Evolutionary conservation across 208 protist species (phyloP).

Genomic region (Leishmania aethiopica): DNA sequence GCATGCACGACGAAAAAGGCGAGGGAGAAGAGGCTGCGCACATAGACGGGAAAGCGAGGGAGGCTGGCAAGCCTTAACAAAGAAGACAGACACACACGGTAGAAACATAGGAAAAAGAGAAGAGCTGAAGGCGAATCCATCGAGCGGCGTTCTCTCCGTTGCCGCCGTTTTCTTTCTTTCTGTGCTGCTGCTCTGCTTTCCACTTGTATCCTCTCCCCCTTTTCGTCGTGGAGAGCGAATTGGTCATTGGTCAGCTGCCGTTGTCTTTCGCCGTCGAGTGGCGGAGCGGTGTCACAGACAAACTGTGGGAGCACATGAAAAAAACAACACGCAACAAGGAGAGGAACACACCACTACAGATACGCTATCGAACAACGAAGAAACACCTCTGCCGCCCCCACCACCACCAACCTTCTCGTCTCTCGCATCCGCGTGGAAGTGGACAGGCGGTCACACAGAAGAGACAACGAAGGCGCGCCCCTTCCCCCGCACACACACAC

Average conservation of each 20-base stretch:
- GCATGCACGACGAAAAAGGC: background rate
- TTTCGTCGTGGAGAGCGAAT: background rate
- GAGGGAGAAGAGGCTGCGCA: background rate
- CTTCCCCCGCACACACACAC: background rate
- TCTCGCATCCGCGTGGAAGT: background rate
- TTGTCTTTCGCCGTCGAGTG: background rate
- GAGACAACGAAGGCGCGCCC: background rate
- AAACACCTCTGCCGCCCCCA: background rate
- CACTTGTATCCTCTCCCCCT: background rate
- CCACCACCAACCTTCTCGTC: background rate
- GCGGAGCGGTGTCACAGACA: background rate
- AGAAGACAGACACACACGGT: background rate
- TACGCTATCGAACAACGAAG: background rate
- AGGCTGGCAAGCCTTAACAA: background rate
- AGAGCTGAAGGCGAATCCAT: constrained; percentile 2
- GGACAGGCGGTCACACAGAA: background rate
- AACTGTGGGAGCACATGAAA: constrained; percentile 3
- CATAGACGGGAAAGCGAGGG: background rate
- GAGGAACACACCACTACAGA: background rate
- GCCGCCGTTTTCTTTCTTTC: background rate
- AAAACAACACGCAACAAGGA: background rate
- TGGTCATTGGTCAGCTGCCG: background rate
- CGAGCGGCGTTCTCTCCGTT: background rate
- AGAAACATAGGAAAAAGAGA: constrained; percentile 3
- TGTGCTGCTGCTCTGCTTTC: background rate